These are phyloP conservation scores for Symmetrospora coprosmae DNA, from an alignment of 768 basidiomycete species.

Conservation along the genomic window DNA sequence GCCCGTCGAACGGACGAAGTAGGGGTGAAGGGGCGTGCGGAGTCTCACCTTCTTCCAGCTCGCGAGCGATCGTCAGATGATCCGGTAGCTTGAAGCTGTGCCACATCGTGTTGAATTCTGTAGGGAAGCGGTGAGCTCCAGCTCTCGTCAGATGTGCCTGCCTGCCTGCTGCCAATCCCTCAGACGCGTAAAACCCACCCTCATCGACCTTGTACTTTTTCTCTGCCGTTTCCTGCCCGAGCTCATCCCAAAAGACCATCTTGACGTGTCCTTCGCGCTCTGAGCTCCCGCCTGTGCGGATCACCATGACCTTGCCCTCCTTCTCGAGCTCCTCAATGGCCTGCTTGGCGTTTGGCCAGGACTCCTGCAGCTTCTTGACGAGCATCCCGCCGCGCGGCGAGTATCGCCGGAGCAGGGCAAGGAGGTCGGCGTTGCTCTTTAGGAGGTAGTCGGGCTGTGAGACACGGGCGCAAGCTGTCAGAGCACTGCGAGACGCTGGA, in stretches of 20 bases:
- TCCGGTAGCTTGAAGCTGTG: slow-evolving; percentile 69
- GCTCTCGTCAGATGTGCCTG: no score
- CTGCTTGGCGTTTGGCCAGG: slow-evolving; percentile 72
- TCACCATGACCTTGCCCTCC: slow-evolving; percentile 69
- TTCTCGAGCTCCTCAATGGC: slow-evolving; percentile 81
- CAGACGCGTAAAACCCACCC: slow-evolving; percentile 42
- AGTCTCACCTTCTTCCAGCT: slow-evolving; percentile 54
- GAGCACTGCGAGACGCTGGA: not conserved
- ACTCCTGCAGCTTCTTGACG: slow-evolving; percentile 69
- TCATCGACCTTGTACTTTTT: slow-evolving; percentile 49
- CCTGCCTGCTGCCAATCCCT: not conserved
- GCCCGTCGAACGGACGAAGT: no score
- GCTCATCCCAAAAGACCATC: slow-evolving; percentile 31
- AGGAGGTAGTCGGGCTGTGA: slow-evolving; percentile 70
- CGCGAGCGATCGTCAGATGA: slow-evolving; percentile 63
- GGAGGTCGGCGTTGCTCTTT: slow-evolving; percentile 63
- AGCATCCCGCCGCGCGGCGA: slow-evolving; percentile 73
- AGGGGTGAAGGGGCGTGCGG: slow-evolving; percentile 17
- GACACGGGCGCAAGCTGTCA: no score
- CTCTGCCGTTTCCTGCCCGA: no score
- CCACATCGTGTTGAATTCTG: slow-evolving; percentile 82
- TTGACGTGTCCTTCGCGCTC: slow-evolving; percentile 31
- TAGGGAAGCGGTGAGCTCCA: no score
- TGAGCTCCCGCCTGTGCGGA: slow-evolving; percentile 44
- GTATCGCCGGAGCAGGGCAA: slow-evolving; percentile 73